phyloP scores from a whole-genome alignment of 345 rosid genomes.

The Moricandia arvensis region DNA sequence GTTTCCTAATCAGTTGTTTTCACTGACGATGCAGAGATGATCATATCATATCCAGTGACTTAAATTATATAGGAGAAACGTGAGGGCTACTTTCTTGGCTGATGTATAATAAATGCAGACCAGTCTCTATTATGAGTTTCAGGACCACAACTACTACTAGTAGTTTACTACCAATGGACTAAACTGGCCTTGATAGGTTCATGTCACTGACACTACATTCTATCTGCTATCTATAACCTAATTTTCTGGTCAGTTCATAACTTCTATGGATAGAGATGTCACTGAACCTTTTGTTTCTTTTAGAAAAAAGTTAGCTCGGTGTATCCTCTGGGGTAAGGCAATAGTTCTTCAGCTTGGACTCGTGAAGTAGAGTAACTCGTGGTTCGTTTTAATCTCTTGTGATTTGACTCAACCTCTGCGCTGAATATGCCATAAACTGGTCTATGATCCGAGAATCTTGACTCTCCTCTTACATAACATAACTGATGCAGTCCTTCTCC shows the following conservation, averaged over 20 bases:
- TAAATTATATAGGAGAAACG: constrained; percentile 32
- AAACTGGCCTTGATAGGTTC: constrained; percentile 19
- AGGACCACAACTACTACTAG: constrained; percentile 48
- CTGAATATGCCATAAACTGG: constrained; percentile 93
- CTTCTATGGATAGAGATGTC: constrained; percentile 26
- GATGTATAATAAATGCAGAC: constrained; percentile 28
- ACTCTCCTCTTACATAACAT: constrained; percentile 91
- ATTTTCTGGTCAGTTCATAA: constrained; percentile 11
- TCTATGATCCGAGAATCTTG: constrained; percentile 94
- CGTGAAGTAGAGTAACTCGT: constrained; percentile 70
- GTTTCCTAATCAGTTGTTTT: constrained; percentile 15
- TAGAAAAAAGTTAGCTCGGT: constrained; percentile 93
- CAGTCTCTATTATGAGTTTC: constrained; percentile 22
- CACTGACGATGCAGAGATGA: constrained; percentile 25
- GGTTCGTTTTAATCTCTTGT: constrained; percentile 68
- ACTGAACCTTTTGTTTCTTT: constrained; percentile 28
- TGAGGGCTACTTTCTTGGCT: constrained; percentile 34
- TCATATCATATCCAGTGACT: constrained; percentile 7
- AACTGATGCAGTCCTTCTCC: constrained; percentile 94
- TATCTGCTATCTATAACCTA: constrained; percentile 30
- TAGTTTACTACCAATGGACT: constrained; percentile 21
- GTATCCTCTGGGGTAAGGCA: constrained; percentile 84
- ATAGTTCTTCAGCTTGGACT: constrained; percentile 89
- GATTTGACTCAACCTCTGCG: constrained; percentile 88
- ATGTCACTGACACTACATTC: constrained; percentile 38